Conservation (phyloP, 139 green algal genomes). For the Astrephomene gubernaculifera region DNA sequence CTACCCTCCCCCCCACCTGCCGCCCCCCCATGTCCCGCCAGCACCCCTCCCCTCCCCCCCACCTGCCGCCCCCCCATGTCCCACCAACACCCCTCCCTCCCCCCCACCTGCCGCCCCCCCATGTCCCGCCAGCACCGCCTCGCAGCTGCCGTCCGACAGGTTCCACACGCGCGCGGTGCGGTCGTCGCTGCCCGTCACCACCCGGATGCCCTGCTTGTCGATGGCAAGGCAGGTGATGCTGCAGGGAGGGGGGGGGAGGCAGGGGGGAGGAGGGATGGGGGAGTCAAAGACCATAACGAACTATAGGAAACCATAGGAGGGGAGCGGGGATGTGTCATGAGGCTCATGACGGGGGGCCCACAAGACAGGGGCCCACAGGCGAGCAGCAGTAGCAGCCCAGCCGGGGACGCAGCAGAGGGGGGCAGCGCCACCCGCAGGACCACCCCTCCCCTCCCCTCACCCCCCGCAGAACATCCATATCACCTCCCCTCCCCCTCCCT, state of each 20-base stretch:
- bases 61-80: neutral
- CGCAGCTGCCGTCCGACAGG: constrained; percentile 49
- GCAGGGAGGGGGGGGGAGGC: neutral
- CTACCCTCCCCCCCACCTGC: neutral
- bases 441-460: neutral
- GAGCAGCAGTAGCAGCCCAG: too few species aligned
- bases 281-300: too few species aligned
- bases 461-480: too few species aligned
- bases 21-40: neutral
- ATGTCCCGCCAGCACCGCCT: constrained; percentile 73
- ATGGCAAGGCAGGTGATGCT: constrained; percentile 69
- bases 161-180: constrained; percentile 53
- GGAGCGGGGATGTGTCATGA: too few species aligned
- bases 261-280: neutral
- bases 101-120: constrained; percentile 44
- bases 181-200: constrained; percentile 46
- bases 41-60: too few species aligned
- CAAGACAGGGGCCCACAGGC: too few species aligned
- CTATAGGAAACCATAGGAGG: too few species aligned
- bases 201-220: constrained; percentile 53
- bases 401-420: too few species aligned
- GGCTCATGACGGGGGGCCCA: too few species aligned
- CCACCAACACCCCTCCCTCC: neutral
- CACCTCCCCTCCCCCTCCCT: neutral
- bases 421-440: too few species aligned